Evolutionary conservation across 768 basidiomycete genomes (phyloP), one percentile per base, ranked within the genome.

Genomic region (Amanita thiersii): DNA sequence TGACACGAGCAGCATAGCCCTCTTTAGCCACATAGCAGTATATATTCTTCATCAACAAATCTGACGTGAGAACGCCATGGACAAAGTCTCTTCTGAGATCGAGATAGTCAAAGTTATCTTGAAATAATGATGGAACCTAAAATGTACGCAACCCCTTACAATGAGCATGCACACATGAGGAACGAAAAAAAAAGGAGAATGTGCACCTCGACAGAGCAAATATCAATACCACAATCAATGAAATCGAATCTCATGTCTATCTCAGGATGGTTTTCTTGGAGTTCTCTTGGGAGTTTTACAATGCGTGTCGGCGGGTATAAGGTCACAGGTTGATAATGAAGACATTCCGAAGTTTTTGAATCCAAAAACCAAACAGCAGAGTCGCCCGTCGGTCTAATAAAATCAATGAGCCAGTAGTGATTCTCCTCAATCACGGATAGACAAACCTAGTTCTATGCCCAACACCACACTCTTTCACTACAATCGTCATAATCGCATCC

Each of bases 91-190:
- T 71, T 44, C 92, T 79, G 46, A 98, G 74, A 62, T 93, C 90
- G 10, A 81, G 79, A 55, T 93, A 97, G 63, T 98, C 96, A 55
- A 99, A 99, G 63, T 98, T 98, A 64, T 98, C 96, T 58, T 93
- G 91, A 65, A 98, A 99, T 3, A 97, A 59, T 1, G 93, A 93
- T 1, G 91, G 92, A 26, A 98, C 87, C 86, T 96, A 52, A 10
- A 37, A 41, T 44, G 28, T 11, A 25, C 45, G 12, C 21, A n/a
- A n/a, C n/a, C n/a, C n/a, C 11, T 20, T n/a, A 15, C 5, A 12
- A 28, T 36, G n/a, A 26, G 9, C 15, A 43, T 29, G 29, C 44
- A 40, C 29, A 29, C 8, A 19, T 35, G 24, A 5, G 39, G n/a
- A 18, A 30, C 21, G 33, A 37, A 37, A 20, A 6, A 26, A 39